Base-by-base conservation (phyloP, 192 early-diverging fungal genomes). In the Coemansia sp. region DNA sequence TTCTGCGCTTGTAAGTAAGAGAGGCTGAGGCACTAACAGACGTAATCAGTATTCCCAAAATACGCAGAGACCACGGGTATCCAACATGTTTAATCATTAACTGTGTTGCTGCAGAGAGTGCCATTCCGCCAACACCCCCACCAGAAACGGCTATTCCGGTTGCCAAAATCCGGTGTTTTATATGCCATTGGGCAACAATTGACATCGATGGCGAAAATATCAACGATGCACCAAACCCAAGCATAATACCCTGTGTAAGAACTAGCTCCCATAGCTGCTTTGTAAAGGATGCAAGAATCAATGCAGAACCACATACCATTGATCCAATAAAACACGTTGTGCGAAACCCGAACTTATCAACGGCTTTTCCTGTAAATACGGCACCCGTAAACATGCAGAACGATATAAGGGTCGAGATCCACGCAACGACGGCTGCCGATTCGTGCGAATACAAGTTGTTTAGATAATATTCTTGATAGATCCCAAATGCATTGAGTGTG, bases 81-180 rank as follows among this genome's bases (percentile, higher is more conserved):
- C 67, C 57, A 37, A 68, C 26, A 42, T 43, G 18, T 13, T 79
- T 70, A 8, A 94, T 81, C 38, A 89, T 69, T 3, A 56, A 63
- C 48, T 86, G 85, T 3, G 75, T 71, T 4, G 87, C 74, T 21
- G 79, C 83, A 2, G 86, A 68, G 37, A 93, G 64, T 9, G 70
- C 77, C 32, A 93, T 73, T 10, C 90, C 90, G 54, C 92, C 92
- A 11, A 91, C 60, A 18, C 92, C 92, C 11, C 85, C 79, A 1
- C 90, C 92, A 19, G 89, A 77, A 23, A 90, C 84, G 18, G 89
- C 89, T 42, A 91, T 63, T 6, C 92, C 92, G 26, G 88, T 82
- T 2, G 92, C 92, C 40, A 92, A 56, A 0, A 87, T 85, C 9
- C 89, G 84, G 39, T 82, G 69, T 59, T 84, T 81, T 32, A 63